phyloP scores from a whole-genome alignment of 768 basidiomycete genomes.

The Trametes cingulata region DNA sequence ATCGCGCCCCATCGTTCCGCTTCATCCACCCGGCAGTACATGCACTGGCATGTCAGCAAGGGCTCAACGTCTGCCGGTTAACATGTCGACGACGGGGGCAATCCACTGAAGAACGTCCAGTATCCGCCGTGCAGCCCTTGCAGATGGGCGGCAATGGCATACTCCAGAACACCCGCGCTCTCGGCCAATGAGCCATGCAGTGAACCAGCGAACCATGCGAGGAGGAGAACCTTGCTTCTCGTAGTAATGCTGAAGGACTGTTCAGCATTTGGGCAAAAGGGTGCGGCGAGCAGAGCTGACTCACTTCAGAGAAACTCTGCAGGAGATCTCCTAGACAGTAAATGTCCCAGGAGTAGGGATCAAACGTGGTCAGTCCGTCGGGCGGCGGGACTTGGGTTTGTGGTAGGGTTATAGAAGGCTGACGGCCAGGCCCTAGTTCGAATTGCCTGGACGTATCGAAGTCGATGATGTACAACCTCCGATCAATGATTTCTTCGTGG shows the following conservation, averaged over 20 bases:
- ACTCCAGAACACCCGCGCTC: background rate
- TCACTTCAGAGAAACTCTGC: background rate
- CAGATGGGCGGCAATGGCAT: slow-evolving; percentile 1
- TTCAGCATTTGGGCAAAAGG: too few relatives aligned
- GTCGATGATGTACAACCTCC: slow-evolving; percentile 8
- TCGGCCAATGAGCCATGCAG: background rate
- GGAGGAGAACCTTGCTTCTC: background rate
- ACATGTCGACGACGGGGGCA: background rate
- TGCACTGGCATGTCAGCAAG: too few relatives aligned
- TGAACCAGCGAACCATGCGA: background rate
- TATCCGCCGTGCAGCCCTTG: background rate
- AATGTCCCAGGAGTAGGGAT: too few relatives aligned
- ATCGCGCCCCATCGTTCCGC: too few relatives aligned
- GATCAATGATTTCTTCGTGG: background rate
- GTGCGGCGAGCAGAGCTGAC: too few relatives aligned
- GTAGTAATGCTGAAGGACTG: too few relatives aligned
- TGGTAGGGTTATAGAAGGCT: background rate
- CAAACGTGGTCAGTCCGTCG: background rate
- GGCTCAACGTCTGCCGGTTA: too few relatives aligned
- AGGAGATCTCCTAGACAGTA: background rate
- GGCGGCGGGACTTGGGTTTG: background rate
- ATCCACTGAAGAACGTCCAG: background rate
- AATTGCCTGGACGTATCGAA: slow-evolving; percentile 7
- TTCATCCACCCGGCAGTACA: too few relatives aligned
- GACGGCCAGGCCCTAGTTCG: background rate